These are phyloP conservation scores for Orbilia quercus DNA, from an alignment of 2,329 filamentous ascomycete genomes.

Conservation along the genomic window DNA sequence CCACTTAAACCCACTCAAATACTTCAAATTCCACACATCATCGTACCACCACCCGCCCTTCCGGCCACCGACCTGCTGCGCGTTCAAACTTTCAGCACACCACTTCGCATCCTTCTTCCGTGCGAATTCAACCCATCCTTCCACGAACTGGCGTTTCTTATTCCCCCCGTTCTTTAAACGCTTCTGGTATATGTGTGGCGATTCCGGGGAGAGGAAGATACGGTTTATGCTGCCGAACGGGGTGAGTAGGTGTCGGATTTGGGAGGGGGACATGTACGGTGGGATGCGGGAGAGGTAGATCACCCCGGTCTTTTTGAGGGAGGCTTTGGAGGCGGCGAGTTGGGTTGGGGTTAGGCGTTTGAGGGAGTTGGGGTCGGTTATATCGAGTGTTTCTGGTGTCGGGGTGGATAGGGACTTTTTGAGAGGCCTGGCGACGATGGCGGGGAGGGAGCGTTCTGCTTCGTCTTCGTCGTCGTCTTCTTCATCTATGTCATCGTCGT, in stretches of 20 bases:
- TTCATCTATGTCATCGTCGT: slow-evolving; percentile 58
- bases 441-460: slow-evolving; percentile 58
- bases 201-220: slow-evolving; percentile 82
- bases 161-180: slow-evolving; percentile 80
- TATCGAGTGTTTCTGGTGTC: slow-evolving; percentile 64
- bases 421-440: slow-evolving; percentile 57
- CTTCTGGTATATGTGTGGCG: slow-evolving; percentile 73
- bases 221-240: slow-evolving; percentile 81
- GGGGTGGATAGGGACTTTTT: slow-evolving; percentile 60
- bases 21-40: slow-evolving; percentile 86
- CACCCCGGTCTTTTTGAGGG: slow-evolving; percentile 79
- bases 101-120: slow-evolving; percentile 80
- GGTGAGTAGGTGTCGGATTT: slow-evolving; percentile 78
- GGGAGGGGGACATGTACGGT: slow-evolving; percentile 86
- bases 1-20: slow-evolving; percentile 88
- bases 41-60: slow-evolving; percentile 86
- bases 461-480: slow-evolving; percentile 60
- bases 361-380: slow-evolving; percentile 63
- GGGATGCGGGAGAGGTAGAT: slow-evolving; percentile 85
- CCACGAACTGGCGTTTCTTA: slow-evolving; percentile 82
- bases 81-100: slow-evolving; percentile 80
- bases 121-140: slow-evolving; percentile 87
- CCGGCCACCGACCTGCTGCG: slow-evolving; percentile 75
- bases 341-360: slow-evolving; percentile 74
- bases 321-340: slow-evolving; percentile 73